A percentile compares a stretch with the other conserved stretches of the same genome.
These are phyloP conservation scores for Chrysosphaeria jannelii DNA, from an alignment of 2,329 filamentous ascomycete genomes.

Conservation along the genomic window DNA sequence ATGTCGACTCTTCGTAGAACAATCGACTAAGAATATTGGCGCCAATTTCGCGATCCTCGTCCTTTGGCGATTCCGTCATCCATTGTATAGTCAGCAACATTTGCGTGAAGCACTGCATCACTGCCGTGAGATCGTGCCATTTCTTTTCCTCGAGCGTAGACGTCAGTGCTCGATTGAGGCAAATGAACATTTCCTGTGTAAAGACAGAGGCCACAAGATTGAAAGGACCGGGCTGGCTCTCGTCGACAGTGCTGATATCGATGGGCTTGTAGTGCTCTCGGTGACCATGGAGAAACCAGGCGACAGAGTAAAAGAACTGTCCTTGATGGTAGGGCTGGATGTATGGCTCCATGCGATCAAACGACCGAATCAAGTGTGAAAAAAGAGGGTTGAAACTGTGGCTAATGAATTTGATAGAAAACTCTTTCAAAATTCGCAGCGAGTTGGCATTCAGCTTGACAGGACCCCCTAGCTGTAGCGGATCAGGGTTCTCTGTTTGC, in stretches of 20 bases:
- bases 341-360: constrained; percentile 68
- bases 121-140: constrained; percentile 63
- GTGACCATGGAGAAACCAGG: constrained; percentile 81
- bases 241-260: constrained; percentile 10
- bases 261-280: constrained; percentile 26
- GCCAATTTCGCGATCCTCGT: constrained; percentile 92
- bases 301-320: constrained; percentile 76
- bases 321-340: constrained; percentile 45
- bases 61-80: constrained; percentile 55
- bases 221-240: constrained; percentile 40
- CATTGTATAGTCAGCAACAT: constrained; percentile 78
- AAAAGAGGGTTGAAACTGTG: constrained; percentile 87
- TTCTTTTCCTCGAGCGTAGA: constrained; percentile 51
- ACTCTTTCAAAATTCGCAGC: constrained; percentile 45
- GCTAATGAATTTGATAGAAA: constrained; percentile 83
- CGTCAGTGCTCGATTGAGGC: constrained; percentile 59
- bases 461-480: constrained; percentile 26
- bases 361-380: constrained; percentile 54
- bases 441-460: constrained; percentile 40
- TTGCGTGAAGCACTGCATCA: constrained; percentile 85
- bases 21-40: constrained; percentile 90
- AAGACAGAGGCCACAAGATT: constrained; percentile 67
- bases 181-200: constrained; percentile 84
- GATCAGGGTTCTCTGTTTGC: constrained; percentile 37
- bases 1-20: constrained; percentile 93